Conservation (phyloP, 192 early-diverging fungal genomes). For the Coemansia sp. region DNA sequence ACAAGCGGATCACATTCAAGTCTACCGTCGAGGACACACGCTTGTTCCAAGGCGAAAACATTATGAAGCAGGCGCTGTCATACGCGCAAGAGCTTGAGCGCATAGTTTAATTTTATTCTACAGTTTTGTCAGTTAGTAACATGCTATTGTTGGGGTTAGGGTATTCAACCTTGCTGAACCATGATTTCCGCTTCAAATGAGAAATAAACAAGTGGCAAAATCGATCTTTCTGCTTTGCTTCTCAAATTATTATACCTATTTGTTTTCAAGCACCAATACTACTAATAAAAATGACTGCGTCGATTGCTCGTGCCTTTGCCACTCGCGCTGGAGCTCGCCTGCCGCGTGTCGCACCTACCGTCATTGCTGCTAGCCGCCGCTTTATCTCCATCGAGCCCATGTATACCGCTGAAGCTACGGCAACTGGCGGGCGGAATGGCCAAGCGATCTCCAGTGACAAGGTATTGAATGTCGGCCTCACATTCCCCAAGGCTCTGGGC, state of each 20-base stretch:
- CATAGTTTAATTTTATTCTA: constrained; percentile 70
- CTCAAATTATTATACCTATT: neutral
- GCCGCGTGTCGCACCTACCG: constrained; percentile 4
- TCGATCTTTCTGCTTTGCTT: neutral
- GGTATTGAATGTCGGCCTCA: constrained; percentile 52
- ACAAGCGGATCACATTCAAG: constrained; percentile 81
- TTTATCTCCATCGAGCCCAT: constrained; percentile 56
- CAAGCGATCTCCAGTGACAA: constrained; percentile 58
- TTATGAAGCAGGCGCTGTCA: constrained; percentile 79
- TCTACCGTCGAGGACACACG: constrained; percentile 60
- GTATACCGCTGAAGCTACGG: constrained; percentile 58
- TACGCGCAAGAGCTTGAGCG: constrained; percentile 96
- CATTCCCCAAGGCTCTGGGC: constrained; percentile 60
- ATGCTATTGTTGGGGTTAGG: too few relatives aligned
- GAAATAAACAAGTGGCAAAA: neutral
- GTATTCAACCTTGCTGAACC: too few relatives aligned
- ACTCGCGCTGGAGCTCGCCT: constrained; percentile 22
- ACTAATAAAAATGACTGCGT: constrained; percentile 16
- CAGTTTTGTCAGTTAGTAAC: neutral
- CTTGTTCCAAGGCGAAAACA: constrained; percentile 78
- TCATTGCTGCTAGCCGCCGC: constrained; percentile 19
- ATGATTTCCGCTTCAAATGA: neutral
- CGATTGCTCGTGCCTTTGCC: constrained; percentile 36
- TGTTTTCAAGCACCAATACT: neutral
- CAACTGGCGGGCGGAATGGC: constrained; percentile 60